phyloP scores from a whole-genome alignment of 2,329 filamentous ascomycete species.

The Thelonectria blattea region DNA sequence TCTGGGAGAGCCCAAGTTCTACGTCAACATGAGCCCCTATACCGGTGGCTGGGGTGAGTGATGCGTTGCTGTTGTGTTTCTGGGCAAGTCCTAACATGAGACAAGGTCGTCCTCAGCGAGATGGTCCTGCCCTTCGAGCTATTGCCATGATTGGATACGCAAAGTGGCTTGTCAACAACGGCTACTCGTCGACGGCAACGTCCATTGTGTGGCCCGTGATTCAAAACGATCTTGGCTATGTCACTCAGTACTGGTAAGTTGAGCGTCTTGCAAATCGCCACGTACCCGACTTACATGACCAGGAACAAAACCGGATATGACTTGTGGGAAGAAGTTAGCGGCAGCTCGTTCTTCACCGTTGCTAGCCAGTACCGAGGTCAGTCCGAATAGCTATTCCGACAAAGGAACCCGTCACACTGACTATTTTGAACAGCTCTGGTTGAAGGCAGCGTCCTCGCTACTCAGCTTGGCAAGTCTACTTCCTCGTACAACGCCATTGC shows the following conservation, averaged over 20 bases:
- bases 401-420: no score
- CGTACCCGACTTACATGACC: not conserved
- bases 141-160: constrained; percentile 75
- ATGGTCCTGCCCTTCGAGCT: constrained; percentile 79
- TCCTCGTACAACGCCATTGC: constrained; percentile 67
- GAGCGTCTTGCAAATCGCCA: no score
- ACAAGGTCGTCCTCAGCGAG: constrained; percentile 74
- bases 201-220: constrained; percentile 74
- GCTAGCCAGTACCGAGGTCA: constrained; percentile 70
- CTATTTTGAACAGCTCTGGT: constrained; percentile 53
- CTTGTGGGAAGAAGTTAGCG: constrained; percentile 82
- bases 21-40: constrained; percentile 67
- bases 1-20: constrained; percentile 77
- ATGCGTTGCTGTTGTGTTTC: no score
- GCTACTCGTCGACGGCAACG: constrained; percentile 62
- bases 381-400: constrained; percentile 8
- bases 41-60: constrained; percentile 68
- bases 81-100: constrained; percentile 13
- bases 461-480: constrained; percentile 65
- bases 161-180: constrained; percentile 73
- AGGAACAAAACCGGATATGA: constrained; percentile 71
- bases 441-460: constrained; percentile 71
- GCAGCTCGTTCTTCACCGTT: constrained; percentile 81
- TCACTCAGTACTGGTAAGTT: constrained; percentile 70
- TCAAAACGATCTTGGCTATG: constrained; percentile 76